Conservation (phyloP, 306 rosid genomes). For the Myrica gale region DNA sequence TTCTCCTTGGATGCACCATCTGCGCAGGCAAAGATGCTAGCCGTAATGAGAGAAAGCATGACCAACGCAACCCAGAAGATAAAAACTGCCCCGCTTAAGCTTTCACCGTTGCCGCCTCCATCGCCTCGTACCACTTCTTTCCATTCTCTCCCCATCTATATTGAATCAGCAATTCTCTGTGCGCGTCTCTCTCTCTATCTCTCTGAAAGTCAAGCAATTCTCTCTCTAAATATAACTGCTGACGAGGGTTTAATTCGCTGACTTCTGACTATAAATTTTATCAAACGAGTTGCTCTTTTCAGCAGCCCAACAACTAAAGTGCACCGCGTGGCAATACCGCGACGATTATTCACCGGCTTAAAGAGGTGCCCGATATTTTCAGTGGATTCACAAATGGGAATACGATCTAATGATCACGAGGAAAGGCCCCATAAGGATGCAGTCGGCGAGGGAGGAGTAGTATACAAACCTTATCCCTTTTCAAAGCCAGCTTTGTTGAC, state of each 20-base stretch:
- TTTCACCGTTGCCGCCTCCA: slow-evolving; percentile 25
- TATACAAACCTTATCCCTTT: not conserved
- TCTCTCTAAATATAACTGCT: not conserved
- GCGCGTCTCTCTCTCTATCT: not conserved
- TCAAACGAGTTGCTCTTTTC: not conserved
- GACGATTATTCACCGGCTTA: not conserved
- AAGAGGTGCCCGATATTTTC: not conserved
- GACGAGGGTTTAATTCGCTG: not conserved
- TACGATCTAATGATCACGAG: not conserved
- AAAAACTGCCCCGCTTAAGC: slow-evolving; percentile 32
- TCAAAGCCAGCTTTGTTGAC: not conserved
- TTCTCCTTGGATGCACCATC: slow-evolving; percentile 55
- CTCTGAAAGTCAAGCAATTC: slow-evolving; percentile 6
- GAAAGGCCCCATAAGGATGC: not conserved
- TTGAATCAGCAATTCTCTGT: not conserved
- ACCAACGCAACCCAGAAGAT: slow-evolving; percentile 44
- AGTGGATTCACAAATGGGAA: not conserved
- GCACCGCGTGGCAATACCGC: not conserved
- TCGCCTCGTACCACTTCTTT: slow-evolving; percentile 33
- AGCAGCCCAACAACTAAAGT: not conserved
- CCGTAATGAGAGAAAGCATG: slow-evolving; percentile 41
- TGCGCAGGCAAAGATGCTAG: slow-evolving; percentile 58
- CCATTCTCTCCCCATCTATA: slow-evolving; percentile 53
- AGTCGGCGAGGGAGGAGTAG: not conserved
- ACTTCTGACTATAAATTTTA: not conserved